Conservation (phyloP, 2,329 filamentous ascomycete genomes). For the Cadophora gregata region DNA sequence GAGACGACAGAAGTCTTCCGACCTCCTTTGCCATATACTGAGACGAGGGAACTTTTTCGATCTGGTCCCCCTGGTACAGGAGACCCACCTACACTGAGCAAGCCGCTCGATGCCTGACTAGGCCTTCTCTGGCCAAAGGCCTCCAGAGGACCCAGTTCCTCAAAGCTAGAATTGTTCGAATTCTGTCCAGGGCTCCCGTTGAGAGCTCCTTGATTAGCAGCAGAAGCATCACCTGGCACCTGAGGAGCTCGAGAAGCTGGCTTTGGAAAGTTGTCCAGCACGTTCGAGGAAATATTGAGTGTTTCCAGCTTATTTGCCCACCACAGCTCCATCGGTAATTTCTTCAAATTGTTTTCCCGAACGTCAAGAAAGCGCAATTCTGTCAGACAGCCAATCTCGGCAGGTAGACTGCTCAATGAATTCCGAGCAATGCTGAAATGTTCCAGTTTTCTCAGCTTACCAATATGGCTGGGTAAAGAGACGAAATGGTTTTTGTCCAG, state of each 20-base stretch:
- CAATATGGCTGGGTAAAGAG: slow-evolving; percentile 83
- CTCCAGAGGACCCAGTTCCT: slow-evolving; percentile 74
- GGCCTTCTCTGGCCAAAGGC: slow-evolving; percentile 72
- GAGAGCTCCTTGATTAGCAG: slow-evolving; percentile 22
- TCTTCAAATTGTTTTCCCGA: slow-evolving; percentile 89
- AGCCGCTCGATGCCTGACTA: slow-evolving; percentile 81
- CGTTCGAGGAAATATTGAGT: slow-evolving; percentile 93
- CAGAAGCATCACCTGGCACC: slow-evolving; percentile 55
- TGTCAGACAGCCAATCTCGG: slow-evolving; percentile 84
- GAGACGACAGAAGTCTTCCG: slow-evolving; percentile 86
- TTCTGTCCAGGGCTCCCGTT: slow-evolving; percentile 42
- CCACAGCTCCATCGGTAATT: slow-evolving; percentile 93
- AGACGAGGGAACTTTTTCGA: slow-evolving; percentile 85
- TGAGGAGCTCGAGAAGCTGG: slow-evolving; percentile 74
- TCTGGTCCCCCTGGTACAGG: slow-evolving; percentile 65
- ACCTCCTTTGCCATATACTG: slow-evolving; percentile 77
- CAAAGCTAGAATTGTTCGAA: slow-evolving; percentile 72
- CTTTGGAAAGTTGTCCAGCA: slow-evolving; percentile 89
- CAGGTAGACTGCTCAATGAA: slow-evolving; percentile 79
- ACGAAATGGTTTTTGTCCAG: slow-evolving; percentile 97
- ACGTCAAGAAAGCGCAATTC: slow-evolving; percentile 89
- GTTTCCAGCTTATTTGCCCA: slow-evolving; percentile 89
- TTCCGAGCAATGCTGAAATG: slow-evolving; percentile 96
- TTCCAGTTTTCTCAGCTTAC: slow-evolving; percentile 81
- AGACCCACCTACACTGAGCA: slow-evolving; percentile 77